phyloP scores from a whole-genome alignment of 352 stramenopile species.

The Albugo candida region DNA sequence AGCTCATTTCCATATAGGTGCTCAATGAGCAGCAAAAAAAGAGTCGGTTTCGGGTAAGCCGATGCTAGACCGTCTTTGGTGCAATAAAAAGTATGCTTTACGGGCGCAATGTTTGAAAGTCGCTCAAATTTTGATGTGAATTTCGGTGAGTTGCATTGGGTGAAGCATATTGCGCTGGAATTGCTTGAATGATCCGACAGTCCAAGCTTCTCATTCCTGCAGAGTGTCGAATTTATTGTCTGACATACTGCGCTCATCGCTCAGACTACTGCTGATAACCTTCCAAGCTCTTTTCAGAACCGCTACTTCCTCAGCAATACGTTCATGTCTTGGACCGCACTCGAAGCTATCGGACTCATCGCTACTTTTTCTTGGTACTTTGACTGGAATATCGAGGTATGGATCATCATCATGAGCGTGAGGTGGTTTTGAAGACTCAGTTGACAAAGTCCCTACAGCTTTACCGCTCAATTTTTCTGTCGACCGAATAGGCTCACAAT shows the following conservation, averaged over 20 bases:
- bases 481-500: too few relatives aligned
- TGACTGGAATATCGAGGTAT: constrained; percentile 3
- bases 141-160: neutral
- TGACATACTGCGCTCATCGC: constrained; percentile 9
- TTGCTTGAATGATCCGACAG: neutral
- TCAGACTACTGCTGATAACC: constrained; percentile 41
- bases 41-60: constrained; percentile 42
- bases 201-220: neutral
- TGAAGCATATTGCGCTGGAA: neutral
- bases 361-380: constrained; percentile 16
- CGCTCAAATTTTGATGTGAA: constrained; percentile 5
- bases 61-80: constrained; percentile 43
- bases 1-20: constrained; percentile 6
- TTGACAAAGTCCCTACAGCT: too few relatives aligned
- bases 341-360: constrained; percentile 14
- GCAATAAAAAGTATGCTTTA: neutral
- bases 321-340: constrained; percentile 15
- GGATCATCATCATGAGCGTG: neutral
- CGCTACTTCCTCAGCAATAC: constrained; percentile 41
- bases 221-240: too few relatives aligned
- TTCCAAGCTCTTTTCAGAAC: constrained; percentile 40
- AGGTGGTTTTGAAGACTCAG: too few relatives aligned
- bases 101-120: neutral
- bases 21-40: constrained; percentile 57
- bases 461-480: too few relatives aligned